Evolutionary conservation across 331 rosid genomes (phyloP), one percentile per base, ranked within the genome.

Genomic region (Acacia pycnantha): DNA sequence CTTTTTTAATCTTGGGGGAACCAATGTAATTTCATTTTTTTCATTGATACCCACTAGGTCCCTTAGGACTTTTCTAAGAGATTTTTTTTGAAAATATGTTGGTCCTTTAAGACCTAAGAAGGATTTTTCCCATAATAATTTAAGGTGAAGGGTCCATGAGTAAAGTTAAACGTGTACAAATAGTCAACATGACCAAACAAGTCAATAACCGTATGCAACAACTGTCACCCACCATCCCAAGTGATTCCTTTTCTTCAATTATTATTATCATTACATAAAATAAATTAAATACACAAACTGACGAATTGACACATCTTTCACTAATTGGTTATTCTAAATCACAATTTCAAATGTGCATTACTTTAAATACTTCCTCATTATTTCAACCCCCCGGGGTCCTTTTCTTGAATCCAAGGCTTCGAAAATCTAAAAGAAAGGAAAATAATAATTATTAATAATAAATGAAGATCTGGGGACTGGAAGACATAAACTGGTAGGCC

Each of bases 211-310:
- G 80, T 76, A 87, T 78, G 40, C 77, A 76, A 76, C 87, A 79
- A 81, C 84, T 79, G 85, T 77, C 86, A 72, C 76, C 86, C 89
- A 88, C 70, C 74, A 64, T 54, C 48, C 43, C 50, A 80, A 54
- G 74, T 35, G 27, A 54, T 37, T 62, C 73, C 33, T 59, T 3
- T 47, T 79, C 76, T 77, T 65, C 68, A 87, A 69, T 69, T 6
- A 53, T 54, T 19, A 51, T 51, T 54, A 54, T 8, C 8, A 51
- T 1, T 51, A 51, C 58, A 16, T 51, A 51, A 51, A 51, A 51
- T 51, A 51, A 37, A 37, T 37, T 6, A 51, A 51, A 77, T 77
- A 26, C 29, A 65, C 46, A 76, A 50, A 59, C 12, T 73, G 41
- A 6, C 19, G 79, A 81, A 71, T 66, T n/a, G 81, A 81, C 78